Conservation (phyloP, 202 grass and related monocot species). For the Zizania palustris region DNA sequence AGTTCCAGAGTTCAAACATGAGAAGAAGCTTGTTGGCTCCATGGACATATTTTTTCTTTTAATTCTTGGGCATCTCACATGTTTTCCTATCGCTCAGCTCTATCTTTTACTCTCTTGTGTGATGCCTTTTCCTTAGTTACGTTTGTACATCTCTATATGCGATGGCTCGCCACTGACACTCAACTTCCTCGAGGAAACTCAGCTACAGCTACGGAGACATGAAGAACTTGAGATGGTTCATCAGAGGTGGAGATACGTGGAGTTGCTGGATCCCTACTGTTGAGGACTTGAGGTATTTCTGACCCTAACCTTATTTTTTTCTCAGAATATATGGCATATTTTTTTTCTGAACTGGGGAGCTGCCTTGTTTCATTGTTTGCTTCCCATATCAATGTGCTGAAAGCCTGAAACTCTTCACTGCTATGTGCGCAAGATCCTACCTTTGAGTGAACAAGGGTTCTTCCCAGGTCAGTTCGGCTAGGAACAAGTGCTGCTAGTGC, state of each 20-base stretch:
- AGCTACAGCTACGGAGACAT: not conserved
- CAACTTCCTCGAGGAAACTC: constrained; percentile 5
- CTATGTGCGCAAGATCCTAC: too few species aligned
- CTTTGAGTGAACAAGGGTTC: too few species aligned
- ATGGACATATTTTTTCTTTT: not conserved
- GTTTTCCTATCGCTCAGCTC: not conserved
- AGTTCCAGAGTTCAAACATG: not conserved
- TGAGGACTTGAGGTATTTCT: constrained; percentile 26
- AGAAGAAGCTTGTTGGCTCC: not conserved
- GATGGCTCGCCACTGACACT: not conserved
- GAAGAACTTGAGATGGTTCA: not conserved
- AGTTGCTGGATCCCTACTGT: not conserved
- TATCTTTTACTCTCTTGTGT: not conserved
- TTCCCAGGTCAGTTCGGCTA: too few species aligned
- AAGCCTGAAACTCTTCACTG: not conserved
- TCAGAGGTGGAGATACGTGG: not conserved
- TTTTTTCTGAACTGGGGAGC: not conserved
- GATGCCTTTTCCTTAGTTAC: not conserved
- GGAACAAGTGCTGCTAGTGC: too few species aligned
- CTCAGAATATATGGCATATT: not conserved
- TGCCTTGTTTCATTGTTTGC: not conserved
- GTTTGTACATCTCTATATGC: not conserved
- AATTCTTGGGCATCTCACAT: not conserved
- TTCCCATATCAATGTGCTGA: not conserved
- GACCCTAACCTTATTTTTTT: not conserved